Base-by-base conservation (phyloP, 768 basidiomycete genomes). In the Brasilioporus rufonigricans region DNA sequence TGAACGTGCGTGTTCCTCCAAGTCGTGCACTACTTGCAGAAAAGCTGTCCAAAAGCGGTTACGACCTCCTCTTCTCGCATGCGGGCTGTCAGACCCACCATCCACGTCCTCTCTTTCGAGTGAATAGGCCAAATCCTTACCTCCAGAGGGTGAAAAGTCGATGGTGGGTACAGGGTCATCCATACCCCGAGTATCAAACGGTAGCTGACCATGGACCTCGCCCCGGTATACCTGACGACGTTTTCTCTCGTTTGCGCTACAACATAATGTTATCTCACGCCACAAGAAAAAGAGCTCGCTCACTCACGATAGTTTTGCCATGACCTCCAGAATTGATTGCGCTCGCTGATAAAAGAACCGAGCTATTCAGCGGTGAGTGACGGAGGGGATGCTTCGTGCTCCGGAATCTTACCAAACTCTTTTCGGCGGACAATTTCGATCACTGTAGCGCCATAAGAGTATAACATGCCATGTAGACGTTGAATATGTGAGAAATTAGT, bases 401-500 rank as follows among this genome's bases (percentile, higher is more conserved):
- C 26, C 48, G 51, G 8, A 31, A 51, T 70, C 85, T 69, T 57
- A 88, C 92, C 78, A 69, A 96, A 97, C 66, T 96, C 92, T 62
- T 91, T 91, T 51, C 96, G 78, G 54, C 96, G 79, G 2, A 95
- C 90, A 29, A 98, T 85, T 71, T 98, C 96, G 18, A 94, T 80
- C 10, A 97, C 80, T 0, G 93, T 93, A 1, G 91, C 90, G 0
- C 91, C 89, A 69, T 98, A 98, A 0, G 91, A 93, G 65, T 93
- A 94, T 1, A 95, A 70, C 83, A 98, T 90, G 52, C 81, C 86
- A 66, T 96, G 93, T 40, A 98, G 74, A 18, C 96, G 80, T 47
- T 88, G 83, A 14, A 98, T 88, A 70, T 98, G 93, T n/a, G 87
- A 80, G 66, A 98, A 98, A 55, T 87, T 89, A 29, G 85, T 91